Conservation (phyloP, 371 early-diverging fungal genomes). For the Rhizomucor miehei region DNA sequence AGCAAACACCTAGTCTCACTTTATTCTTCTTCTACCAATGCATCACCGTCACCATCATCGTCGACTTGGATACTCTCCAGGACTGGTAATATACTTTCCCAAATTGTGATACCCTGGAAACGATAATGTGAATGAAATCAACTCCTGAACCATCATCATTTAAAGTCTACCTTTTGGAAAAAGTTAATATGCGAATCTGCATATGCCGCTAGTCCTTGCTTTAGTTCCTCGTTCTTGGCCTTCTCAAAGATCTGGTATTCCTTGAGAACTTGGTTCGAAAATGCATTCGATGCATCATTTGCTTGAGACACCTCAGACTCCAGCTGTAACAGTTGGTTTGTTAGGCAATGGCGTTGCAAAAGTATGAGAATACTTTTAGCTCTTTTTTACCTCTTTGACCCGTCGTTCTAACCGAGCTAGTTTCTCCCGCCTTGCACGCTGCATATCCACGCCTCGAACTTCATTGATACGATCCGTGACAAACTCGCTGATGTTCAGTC, state of each 20-base stretch:
- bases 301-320: conserved; percentile 74
- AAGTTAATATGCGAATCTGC: conserved; percentile 81
- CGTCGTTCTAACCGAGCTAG: conserved; percentile 66
- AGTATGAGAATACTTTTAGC: too few species aligned
- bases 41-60: conserved; percentile 1
- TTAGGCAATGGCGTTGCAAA: too few species aligned
- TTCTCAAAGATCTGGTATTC: conserved; percentile 82
- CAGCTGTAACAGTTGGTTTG: conserved; percentile 45
- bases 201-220: conserved; percentile 69
- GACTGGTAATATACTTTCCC: conserved; percentile 42
- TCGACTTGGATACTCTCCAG: conserved; percentile 28
- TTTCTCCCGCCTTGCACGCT: conserved; percentile 74
- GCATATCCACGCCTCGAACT: conserved; percentile 83
- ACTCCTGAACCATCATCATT: neutral
- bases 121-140: too few species aligned
- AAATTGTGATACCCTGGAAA: conserved; percentile 34
- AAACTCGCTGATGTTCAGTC: conserved; percentile 70
- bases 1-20: neutral
- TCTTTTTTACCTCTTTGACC: conserved; percentile 66
- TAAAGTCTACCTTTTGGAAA: conserved; percentile 67
- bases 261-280: conserved; percentile 74
- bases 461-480: conserved; percentile 89
- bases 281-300: conserved; percentile 64
- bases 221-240: conserved; percentile 78
- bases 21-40: neutral